These are phyloP conservation scores for Monosporozyma aerobia DNA, from an alignment of 805 yeast genomes.

Conservation along the genomic window DNA sequence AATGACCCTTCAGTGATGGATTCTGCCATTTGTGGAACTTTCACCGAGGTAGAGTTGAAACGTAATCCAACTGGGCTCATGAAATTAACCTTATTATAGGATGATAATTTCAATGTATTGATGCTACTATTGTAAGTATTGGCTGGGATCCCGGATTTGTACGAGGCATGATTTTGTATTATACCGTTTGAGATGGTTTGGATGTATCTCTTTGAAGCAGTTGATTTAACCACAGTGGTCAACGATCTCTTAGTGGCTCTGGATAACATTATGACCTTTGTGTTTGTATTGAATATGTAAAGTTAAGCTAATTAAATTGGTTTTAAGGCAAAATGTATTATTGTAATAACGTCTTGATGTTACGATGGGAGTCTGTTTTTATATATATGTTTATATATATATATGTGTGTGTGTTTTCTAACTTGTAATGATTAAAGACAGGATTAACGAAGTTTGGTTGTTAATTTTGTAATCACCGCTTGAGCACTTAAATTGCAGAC, in stretches of 20 bases:
- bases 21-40: slow-evolving; percentile 98
- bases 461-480: too few relatives aligned
- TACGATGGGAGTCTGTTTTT: too few relatives aligned
- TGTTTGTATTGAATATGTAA: neutral
- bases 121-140: neutral
- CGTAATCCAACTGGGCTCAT: slow-evolving; percentile 12
- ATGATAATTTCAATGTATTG: neutral
- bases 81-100: neutral
- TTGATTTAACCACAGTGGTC: neutral
- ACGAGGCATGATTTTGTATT: neutral
- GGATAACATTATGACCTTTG: slow-evolving; percentile 1
- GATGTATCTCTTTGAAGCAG: neutral
- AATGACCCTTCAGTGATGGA: slow-evolving; percentile 95
- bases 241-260: slow-evolving; percentile 1
- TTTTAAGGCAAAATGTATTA: neutral
- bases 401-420: too few relatives aligned
- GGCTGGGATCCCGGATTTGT: neutral
- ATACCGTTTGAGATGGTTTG: neutral
- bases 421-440: too few relatives aligned
- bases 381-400: too few relatives aligned
- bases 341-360: too few relatives aligned
- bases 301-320: neutral
- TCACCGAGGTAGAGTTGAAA: slow-evolving; percentile 44
- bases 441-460: too few relatives aligned
- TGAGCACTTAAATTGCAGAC: too few relatives aligned